Base-by-base conservation (phyloP, 768 basidiomycete genomes). In the Naganishia vaughanmartiniae region DNA sequence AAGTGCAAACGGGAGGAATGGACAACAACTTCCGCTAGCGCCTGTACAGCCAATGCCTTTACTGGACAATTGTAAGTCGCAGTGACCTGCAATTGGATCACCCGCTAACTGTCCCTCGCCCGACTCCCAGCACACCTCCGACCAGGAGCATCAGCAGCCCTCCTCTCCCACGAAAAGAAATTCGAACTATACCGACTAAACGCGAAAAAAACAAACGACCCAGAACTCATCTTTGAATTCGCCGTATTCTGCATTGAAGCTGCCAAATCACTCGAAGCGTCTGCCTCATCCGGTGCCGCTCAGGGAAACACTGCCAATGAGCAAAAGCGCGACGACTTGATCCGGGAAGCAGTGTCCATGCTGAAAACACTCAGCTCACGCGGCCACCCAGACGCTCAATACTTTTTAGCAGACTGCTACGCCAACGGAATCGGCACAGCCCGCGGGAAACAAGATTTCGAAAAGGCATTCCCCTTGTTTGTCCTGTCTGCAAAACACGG, bases 171-270 rank as follows among this genome's bases (percentile, higher is more conserved):
- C 81, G 93, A 94, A 82, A 91, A 91, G 70, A 98, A 96, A 1
- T 88, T 99, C 71, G 93, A 97, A 81, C 88, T 96, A 72, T 99
- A 99, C 84, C 90, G 96, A 56, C 88, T 89, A 54, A 99, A 99
- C 81, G 96, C 95, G 36, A 96, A 95, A 84, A 98, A 98, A 84
- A 96, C 94, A 0, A 93, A 96, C 83, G 93, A 98, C 81, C 94
- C 95, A 0, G 92, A 97, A 77, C 84, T 97, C 68, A 94, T 95
- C 80, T 98, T 93, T 84, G 96, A 99, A 80, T 97, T 99, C 75
- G 92, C 95, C 48, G 92, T 94, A 11, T 97, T 98, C 85, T 93
- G 97, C 90, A 90, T 99, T 78, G 96, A 97, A 78, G 92, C 94
- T 58, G 91, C 93, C 58, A 96, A 95, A 82, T 88, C 89, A 1